A percentile compares a stretch with the other conserved stretches of the same genome.
Evolutionary conservation across 1,284 basidiomycete species (phyloP).

Genomic region (Cryptococcus sp.): DNA sequence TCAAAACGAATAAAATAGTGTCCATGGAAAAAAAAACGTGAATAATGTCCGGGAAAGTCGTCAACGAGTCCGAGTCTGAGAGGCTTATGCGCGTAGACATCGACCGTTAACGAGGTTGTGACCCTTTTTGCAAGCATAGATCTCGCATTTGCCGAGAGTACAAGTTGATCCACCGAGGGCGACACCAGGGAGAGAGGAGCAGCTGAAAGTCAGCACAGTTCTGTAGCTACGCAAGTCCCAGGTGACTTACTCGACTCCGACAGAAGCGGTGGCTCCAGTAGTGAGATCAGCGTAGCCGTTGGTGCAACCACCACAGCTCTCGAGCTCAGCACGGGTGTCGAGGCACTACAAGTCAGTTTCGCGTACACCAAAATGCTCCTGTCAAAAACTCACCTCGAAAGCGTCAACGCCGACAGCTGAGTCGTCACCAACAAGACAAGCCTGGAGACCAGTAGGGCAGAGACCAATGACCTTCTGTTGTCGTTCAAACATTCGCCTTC

Average conservation of each 20-base stretch:
- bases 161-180: slow-evolving; percentile 10
- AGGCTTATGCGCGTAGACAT: background rate
- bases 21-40: no score
- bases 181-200: slow-evolving; percentile 5
- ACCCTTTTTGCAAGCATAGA: slow-evolving; percentile 9
- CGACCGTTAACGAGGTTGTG: slow-evolving; percentile 5
- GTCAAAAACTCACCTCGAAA: slow-evolving; percentile 7
- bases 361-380: background rate
- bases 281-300: slow-evolving; percentile 2
- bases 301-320: slow-evolving; percentile 22
- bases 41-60: no score
- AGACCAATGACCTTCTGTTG: slow-evolving; percentile 2
- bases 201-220: slow-evolving; percentile 1
- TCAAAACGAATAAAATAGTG: no score
- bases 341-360: slow-evolving; percentile 12
- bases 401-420: background rate
- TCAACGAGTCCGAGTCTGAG: no score
- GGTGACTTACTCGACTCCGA: slow-evolving; percentile 12
- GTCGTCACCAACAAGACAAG: slow-evolving; percentile 4
- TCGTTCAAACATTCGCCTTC: background rate
- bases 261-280: background rate
- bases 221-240: background rate
- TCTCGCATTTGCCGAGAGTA: slow-evolving; percentile 6
- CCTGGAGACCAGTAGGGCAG: slow-evolving; percentile 5
- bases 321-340: slow-evolving; percentile 15